Evolutionary conservation across 179 eudicot genomes (phyloP).

Genomic region (Silene vulgaris): DNA sequence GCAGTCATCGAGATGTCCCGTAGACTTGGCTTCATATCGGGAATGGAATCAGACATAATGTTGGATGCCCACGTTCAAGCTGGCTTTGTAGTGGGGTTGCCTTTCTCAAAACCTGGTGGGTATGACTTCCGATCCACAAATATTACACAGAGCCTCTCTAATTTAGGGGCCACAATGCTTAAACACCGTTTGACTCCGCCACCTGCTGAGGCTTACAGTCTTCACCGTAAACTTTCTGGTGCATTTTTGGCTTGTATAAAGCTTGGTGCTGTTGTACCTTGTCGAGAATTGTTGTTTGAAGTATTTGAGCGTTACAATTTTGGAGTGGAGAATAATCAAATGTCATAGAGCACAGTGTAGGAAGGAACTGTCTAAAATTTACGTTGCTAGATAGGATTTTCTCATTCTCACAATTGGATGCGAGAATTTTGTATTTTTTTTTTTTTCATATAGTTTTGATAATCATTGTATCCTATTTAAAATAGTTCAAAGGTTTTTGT

Average conservation of each 20-base stretch:
- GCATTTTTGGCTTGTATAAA: conserved; percentile 93
- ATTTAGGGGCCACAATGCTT: conserved; percentile 83
- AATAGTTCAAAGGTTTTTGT: conserved; percentile 1
- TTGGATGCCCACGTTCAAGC: conserved; percentile 94
- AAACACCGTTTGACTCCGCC: conserved; percentile 92
- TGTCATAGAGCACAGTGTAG: conserved; percentile 28
- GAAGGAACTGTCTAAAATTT: neutral
- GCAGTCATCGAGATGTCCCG: conserved; percentile 68
- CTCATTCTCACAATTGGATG: neutral
- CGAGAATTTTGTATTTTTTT: conserved; percentile 11
- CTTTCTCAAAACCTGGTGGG: conserved; percentile 71
- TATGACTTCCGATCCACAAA: conserved; percentile 75
- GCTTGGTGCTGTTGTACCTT: conserved; percentile 93
- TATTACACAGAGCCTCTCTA: conserved; percentile 67
- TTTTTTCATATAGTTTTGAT: neutral
- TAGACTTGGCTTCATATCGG: conserved; percentile 85
- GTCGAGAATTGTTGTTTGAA: conserved; percentile 74
- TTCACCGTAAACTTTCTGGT: conserved; percentile 92
- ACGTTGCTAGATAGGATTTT: conserved; percentile 20
- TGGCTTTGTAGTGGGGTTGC: conserved; percentile 86
- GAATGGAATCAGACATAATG: conserved; percentile 77
- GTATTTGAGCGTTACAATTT: conserved; percentile 53
- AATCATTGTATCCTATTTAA: neutral
- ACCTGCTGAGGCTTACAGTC: conserved; percentile 95
- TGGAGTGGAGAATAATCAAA: conserved; percentile 38